Evolutionary conservation across 1,284 basidiomycete species (phyloP), one percentile per base, ranked within the genome.

Genomic region (Tylopilus microsporus): DNA sequence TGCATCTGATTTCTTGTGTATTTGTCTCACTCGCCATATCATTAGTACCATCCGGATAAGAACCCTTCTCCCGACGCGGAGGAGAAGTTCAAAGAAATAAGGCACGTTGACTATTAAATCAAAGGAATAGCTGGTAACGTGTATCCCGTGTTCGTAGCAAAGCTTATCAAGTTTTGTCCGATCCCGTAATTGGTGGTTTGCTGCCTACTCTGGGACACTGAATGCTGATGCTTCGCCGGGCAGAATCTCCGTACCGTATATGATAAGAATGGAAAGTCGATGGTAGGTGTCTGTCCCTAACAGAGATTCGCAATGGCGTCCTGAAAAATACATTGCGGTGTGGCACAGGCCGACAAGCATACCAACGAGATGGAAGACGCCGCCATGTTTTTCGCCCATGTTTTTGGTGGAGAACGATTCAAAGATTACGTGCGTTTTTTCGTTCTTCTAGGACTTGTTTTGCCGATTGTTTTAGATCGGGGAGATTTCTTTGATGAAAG

Each of bases 51-150:
- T 71, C 93, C 94, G 12, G 94, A 97, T 77, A 95, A 95, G 82
- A 97, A 98, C 70, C 81, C 84, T 15, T 88, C 90, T 2, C 81
- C 85, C 25, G 91, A 92, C 70, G 93, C 93, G 8, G 92, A 94
- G 71, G 86, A 91, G 71, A 93, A 87, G 77, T 97, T 98, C 79
- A 94, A 97, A 75, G 91, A 95, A 55, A 91, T 97, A 68, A 92
- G 91, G 86, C 88, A 69, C 62, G 80, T 72, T 36, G 56, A 18
- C 59, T 54, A 49, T 59, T 60, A 53, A 46, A 62, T 60, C 30
- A 58, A 60, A 55, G 34, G 57, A 54, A 79, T 68, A 18, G 25
- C 45, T 54, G 49, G 61, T 70, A 52, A 67, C 65, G 57, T 56
- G 59, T 43, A 43, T 62, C 59, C 61, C 66, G 58, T 69, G 55